Base-by-base conservation (phyloP, 2,329 filamentous ascomycete species). In the Phaeosphaeriaceae sp. region DNA sequence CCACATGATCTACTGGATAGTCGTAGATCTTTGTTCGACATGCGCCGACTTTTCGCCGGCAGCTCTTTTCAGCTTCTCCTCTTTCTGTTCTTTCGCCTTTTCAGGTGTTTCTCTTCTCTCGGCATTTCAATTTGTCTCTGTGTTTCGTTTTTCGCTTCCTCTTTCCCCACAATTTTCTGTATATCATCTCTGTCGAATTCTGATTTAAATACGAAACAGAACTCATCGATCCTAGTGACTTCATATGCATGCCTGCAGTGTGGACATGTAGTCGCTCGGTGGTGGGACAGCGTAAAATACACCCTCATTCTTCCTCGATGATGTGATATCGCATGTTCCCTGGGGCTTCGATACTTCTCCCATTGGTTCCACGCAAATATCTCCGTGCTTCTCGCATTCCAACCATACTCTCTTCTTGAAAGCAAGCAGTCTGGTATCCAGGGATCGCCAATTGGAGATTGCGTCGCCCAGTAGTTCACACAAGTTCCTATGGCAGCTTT, bases 341-440 rank as follows among this genome's bases (percentile, higher is more conserved):
- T 26, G 21, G 9, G 15, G 18, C 12, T 23, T 28, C 20, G 18
- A 5, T 13, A 6, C 11, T 13, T 39, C 36, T 15, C 18, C n/a
- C 17, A 28, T 26, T 8, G 35, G 26, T 16, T 26, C 30, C 35
- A 46, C 26, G 13, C 18, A 21, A 7, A 46, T 17, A 16, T 35
- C 39, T 32, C 43, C 43, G 5, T 28, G 43, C 28, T 38, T 18
- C 26, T 46, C 43, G 21, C 43, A 46, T 17, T 46, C 43, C 1
- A 16, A 6, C 34, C 35, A 30, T 17, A 39, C 35, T 13, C 39
- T 38, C 43, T 40, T 46, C 28, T 46, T 46, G 34, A 46, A 46
- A 4, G 35, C 28, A 18, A 46, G 43, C 13, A 46, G 18, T 18
- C 32, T 46, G 34, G 16, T 29, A 18, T 46, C 35, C 11, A 46